phyloP scores from a whole-genome alignment of 306 rosid species.

The Lagenaria siceraria region DNA sequence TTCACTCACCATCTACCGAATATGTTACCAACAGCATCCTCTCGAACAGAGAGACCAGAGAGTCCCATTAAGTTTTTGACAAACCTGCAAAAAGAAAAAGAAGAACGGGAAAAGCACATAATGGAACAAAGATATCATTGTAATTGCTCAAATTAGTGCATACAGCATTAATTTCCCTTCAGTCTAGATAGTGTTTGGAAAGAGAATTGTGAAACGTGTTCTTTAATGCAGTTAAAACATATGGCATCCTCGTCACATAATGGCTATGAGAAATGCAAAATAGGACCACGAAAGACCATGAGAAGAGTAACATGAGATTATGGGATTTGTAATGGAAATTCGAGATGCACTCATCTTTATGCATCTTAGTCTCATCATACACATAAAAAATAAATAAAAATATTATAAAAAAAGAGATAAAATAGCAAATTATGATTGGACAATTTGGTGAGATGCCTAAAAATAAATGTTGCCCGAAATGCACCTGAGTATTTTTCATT shows the following conservation, averaged over 20 bases:
- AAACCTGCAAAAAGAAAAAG: constrained; percentile 36
- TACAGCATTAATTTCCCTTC: not conserved
- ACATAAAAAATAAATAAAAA: no score
- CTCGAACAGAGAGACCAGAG: constrained; percentile 81
- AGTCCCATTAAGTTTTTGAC: constrained; percentile 66
- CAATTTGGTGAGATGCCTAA: no score
- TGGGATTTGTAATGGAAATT: not conserved
- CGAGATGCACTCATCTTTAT: no score
- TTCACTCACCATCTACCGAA: constrained; percentile 78
- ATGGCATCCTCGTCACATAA: not conserved
- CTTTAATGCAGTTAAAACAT: not conserved
- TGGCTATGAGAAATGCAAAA: not conserved
- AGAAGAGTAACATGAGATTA: not conserved
- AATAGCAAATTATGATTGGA: no score
- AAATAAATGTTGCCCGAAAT: no score
- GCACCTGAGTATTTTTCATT: no score
- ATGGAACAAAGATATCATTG: not conserved
- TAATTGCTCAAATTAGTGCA: not conserved
- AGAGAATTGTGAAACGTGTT: not conserved
- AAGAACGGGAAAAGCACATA: not conserved
- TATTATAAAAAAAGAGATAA: no score
- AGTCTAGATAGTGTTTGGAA: not conserved
- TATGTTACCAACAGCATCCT: constrained; percentile 92
- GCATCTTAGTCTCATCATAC: no score
- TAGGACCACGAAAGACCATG: not conserved